These are phyloP conservation scores for Withania somnifera DNA, from an alignment of 305 asterid species.

Conservation along the genomic window DNA sequence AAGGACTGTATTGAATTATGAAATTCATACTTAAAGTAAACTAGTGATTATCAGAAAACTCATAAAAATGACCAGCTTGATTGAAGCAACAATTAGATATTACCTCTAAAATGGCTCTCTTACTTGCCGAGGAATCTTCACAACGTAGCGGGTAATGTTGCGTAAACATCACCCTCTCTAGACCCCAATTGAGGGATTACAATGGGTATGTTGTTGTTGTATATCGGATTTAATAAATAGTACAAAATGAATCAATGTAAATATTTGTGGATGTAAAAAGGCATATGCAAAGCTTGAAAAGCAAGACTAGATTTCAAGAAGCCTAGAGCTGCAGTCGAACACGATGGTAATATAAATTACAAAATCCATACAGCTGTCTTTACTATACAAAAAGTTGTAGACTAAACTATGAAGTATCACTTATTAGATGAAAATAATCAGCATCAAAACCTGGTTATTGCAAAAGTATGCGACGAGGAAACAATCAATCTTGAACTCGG, in stretches of 20 bases:
- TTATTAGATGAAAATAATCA: not conserved
- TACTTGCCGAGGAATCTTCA: no score
- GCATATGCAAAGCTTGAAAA: not conserved
- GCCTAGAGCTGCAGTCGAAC: not conserved
- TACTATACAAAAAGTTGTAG: not conserved
- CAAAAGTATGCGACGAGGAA: not conserved
- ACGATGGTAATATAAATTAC: conserved; percentile 1
- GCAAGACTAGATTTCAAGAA: not conserved
- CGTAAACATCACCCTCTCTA: no score
- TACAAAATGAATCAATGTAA: no score
- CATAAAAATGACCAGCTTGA: not conserved
- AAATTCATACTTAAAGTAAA: no score
- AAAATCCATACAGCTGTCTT: not conserved
- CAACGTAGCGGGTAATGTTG: no score
- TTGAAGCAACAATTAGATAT: not conserved
- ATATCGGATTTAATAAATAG: not conserved
- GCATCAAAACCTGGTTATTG: conserved; percentile 5
- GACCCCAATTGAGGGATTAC: no score
- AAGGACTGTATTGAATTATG: no score
- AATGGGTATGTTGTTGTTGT: no score
- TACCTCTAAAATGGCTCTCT: no score
- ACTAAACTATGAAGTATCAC: not conserved
- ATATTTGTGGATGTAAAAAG: not conserved
- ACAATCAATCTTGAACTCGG: not conserved
- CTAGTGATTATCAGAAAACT: not conserved